These are phyloP conservation scores for Acer yangbiense DNA, from an alignment of 345 rosid species.

Conservation along the genomic window DNA sequence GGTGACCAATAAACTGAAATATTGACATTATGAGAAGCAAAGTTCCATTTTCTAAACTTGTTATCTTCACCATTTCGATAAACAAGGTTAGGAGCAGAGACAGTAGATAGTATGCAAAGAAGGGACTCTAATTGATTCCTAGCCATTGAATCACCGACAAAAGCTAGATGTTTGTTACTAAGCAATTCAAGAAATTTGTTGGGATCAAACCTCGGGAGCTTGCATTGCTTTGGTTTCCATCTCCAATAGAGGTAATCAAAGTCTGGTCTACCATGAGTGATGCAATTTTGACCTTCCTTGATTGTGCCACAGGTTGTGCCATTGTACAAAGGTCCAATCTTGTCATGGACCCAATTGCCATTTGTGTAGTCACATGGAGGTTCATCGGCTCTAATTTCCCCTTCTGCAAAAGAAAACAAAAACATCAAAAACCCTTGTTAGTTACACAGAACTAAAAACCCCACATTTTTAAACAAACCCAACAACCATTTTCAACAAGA, in stretches of 20 bases:
- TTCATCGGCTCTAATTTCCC: constrained; percentile 30
- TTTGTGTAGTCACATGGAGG: constrained; percentile 65
- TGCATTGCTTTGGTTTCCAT: constrained; percentile 80
- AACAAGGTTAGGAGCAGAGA: constrained; percentile 55
- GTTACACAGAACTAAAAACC: background rate
- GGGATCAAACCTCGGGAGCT: constrained; percentile 87
- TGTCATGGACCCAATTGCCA: constrained; percentile 79
- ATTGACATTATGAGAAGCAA: constrained; percentile 52
- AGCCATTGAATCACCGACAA: constrained; percentile 97
- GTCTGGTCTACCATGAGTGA: constrained; percentile 84
- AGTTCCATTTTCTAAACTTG: constrained; percentile 79
- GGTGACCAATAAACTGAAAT: constrained; percentile 95
- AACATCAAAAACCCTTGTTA: background rate
- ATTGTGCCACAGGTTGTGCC: constrained; percentile 79
- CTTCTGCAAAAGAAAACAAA: constrained; percentile 36
- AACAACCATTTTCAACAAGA: background rate
- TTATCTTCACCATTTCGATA: constrained; percentile 71
- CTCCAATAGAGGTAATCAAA: constrained; percentile 81
- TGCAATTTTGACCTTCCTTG: constrained; percentile 85
- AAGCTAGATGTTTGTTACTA: constrained; percentile 70
- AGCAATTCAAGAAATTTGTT: constrained; percentile 57
- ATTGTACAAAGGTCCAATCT: constrained; percentile 73
- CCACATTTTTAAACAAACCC: background rate
- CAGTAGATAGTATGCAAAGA: constrained; percentile 72
- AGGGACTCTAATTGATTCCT: constrained; percentile 96